Percentiles rank a stretch among this genome's conserved stretches.
Evolutionary conservation across 257 asterid genomes (phyloP).

Genomic region (Nicotiana otophora): DNA sequence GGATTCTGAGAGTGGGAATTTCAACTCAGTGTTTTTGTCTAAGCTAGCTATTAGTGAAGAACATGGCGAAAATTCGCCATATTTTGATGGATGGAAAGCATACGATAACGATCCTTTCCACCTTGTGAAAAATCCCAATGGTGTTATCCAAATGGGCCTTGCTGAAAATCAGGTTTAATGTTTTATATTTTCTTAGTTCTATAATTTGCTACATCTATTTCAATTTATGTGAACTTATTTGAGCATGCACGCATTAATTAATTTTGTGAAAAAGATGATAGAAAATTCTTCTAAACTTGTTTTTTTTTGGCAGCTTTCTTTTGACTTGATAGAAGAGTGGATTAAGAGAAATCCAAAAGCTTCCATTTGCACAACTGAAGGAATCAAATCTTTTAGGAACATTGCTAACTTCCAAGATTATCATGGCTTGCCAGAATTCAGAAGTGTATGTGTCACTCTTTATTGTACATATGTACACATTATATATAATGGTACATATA

Average conservation of each 20-base stretch:
- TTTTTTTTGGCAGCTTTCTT: slow-evolving; percentile 11
- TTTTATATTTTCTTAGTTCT: not conserved
- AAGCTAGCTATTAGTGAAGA: slow-evolving; percentile 46
- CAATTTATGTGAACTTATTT: no score
- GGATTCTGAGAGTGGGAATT: slow-evolving; percentile 1
- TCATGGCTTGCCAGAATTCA: not conserved
- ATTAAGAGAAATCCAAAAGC: slow-evolving; percentile 7
- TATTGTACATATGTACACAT: no score
- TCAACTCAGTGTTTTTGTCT: slow-evolving; percentile 30
- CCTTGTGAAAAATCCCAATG: slow-evolving; percentile 44
- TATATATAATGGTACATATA: no score
- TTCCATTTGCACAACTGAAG: not conserved
- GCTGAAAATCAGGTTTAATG: slow-evolving; percentile 52
- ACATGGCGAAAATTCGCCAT: slow-evolving; percentile 80
- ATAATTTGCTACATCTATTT: no score
- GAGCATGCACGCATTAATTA: no score
- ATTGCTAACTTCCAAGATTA: not conserved
- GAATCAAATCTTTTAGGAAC: not conserved
- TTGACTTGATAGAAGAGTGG: not conserved
- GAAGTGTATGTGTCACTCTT: not conserved
- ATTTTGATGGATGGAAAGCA: slow-evolving; percentile 92
- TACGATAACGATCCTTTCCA: slow-evolving; percentile 72
- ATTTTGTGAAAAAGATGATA: no score
- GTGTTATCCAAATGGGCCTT: slow-evolving; percentile 91
- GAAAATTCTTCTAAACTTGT: not conserved